These are phyloP conservation scores for Heimioporus sp. DNA, from an alignment of 768 basidiomycete species.

Conservation along the genomic window DNA sequence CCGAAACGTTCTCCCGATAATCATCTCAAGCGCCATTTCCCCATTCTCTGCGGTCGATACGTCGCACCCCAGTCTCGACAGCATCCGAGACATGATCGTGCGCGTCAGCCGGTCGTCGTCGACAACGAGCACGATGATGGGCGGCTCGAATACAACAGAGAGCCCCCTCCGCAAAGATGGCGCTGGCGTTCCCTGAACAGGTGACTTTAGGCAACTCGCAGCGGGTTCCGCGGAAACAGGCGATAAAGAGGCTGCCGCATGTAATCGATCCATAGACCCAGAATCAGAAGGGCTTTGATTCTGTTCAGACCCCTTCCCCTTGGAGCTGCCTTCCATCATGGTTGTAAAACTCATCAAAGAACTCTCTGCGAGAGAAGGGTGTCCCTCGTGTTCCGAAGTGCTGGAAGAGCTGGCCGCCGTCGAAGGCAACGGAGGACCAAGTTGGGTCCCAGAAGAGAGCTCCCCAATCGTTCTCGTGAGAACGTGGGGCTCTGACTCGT, in stretches of 20 bases:
- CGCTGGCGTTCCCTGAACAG: conserved; percentile 8
- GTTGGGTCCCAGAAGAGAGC: conserved; percentile 37
- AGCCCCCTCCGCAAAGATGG: conserved; percentile 10
- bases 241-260: background rate
- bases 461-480: conserved; percentile 45
- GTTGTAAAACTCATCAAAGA: background rate
- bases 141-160: conserved; percentile 41
- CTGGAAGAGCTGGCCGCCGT: conserved; percentile 1
- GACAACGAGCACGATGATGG: conserved; percentile 70
- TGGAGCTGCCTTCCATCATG: conserved; percentile 5
- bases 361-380: background rate
- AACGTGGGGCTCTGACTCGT: conserved; percentile 29
- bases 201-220: conserved; percentile 11
- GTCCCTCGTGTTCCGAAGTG: background rate
- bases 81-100: conserved; percentile 74
- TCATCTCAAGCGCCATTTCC: conserved; percentile 69
- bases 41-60: conserved; percentile 88
- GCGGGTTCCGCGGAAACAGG: conserved; percentile 4
- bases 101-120: conserved; percentile 83
- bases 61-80: conserved; percentile 73
- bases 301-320: background rate
- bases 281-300: conserved; percentile 3
- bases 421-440: conserved; percentile 19
- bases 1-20: conserved; percentile 41
- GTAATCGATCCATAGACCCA: conserved; percentile 1